Evolutionary conservation across 768 basidiomycete species (phyloP), one percentile per base, ranked within the genome.

Genomic region (Trametes gibbosa): DNA sequence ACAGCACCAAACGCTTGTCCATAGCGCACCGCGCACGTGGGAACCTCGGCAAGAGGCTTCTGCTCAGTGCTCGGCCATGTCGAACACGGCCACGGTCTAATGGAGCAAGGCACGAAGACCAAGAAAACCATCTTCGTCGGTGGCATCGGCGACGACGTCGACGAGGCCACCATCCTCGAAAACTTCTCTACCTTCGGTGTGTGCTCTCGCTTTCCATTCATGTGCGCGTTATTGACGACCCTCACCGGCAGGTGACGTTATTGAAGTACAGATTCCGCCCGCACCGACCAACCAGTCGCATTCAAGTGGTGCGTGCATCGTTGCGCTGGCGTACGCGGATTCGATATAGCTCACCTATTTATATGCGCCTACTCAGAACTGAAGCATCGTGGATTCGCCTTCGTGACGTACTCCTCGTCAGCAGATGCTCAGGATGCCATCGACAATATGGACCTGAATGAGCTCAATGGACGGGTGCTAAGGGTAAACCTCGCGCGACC

Each of bases 401-500:
- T 98, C 70, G 84, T 98, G 48, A 95, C 94, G 1, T 98, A 84
- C 70, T 75, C 85, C 12, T 88, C 87, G 7, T 70, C 89, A 9
- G 81, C 82, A 23, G 93, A 96, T 73, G 95, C 96, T 5, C 89
- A 92, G 69, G 95, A 98, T 71, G 96, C 96, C 27, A 96, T 98
- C 61, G 96, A 98, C 79, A 98, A 98, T 76, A 98, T 95, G 92
- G 95, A 98, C 73, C 77, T 95, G 74, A 97, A 96, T 68, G 95
- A 95, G 70, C 78, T 91, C 58, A 81, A 77, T 50, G 92, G 86
- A 50, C 83, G 82, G 59, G 86, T 89, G 51, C 74, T 91, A 62
- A 90, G 87, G 75, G 93, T 87, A 49, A 96, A 91, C 70, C 73
- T 95, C 40, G 95, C 95, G 9, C 82, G 89, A 45, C 92, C 92